Evolutionary conservation across 176 grass and related monocot species (phyloP), one percentile per base, ranked within the genome.

Genomic region (Dendrocalamus sinicus): DNA sequence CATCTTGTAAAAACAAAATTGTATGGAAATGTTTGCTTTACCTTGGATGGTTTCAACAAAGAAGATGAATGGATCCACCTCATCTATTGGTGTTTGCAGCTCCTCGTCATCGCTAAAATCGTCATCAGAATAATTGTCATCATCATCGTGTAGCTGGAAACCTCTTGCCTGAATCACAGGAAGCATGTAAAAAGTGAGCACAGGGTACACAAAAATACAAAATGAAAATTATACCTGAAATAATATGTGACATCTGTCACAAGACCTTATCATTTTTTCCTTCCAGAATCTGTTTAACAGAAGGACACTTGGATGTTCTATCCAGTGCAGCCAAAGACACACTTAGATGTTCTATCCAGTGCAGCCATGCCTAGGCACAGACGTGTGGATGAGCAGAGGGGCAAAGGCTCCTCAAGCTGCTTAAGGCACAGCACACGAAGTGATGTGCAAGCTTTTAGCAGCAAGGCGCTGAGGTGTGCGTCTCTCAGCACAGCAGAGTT

Each of bases 51-150:
- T 92, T 72, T 92, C 94, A 12, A 97, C 84, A 87, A 97, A 94
- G 81, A 97, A 97, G 66, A 97, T 92, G 73, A 94, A 97, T 69
- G 94, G 94, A 71, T 94, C 94, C 53, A 97, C 89, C 67, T 94
- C 94, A 89, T 97, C 94, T 67, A 97, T 88, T 69, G 94, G 94
- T 70, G 94, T 91, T 63, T 94, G 92, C 32, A 94, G 16, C 55
- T 97, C 92, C 84, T 97, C 94, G 0, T 91, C 86, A 44, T 90
- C 90, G 17, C 85, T 90, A 76, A 82, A 92, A 80, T 97, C 94
- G 30, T 97, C 92, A 39, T 94, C 94, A 4, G 83, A 82, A 77
- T 94, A 83, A 4, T 97, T 92, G 0, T 85, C 89, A 55, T 97
- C 92, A 51, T 94, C 91, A 59, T 83, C 30, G 23, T 84, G 71